Evolutionary conservation across 805 yeast genomes (phyloP).

Genomic region (Barnettozyma pratensis): DNA sequence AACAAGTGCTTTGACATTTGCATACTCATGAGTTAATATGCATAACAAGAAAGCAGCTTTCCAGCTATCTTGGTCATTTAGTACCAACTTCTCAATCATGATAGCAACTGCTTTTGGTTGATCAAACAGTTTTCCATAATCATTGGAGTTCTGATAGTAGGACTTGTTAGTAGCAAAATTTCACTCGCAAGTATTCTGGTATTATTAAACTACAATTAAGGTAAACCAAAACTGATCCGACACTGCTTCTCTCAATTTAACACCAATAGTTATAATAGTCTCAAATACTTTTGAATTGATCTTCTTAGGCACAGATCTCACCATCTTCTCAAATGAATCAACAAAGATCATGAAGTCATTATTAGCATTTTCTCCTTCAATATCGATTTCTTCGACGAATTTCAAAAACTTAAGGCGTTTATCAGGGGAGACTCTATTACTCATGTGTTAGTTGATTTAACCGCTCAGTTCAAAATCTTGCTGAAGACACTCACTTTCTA

Average conservation of each 20-base stretch:
- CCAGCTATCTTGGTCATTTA: constrained; percentile 18
- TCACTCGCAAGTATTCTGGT: not conserved
- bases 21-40: constrained; percentile 21
- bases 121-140: constrained; percentile 19
- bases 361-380: no score
- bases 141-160: constrained; percentile 4
- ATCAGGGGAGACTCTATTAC: not conserved
- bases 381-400: constrained; percentile 5
- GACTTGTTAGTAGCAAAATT: not conserved
- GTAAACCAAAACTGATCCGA: constrained; percentile 23
- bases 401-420: not conserved
- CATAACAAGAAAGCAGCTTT: constrained; percentile 24
- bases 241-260: constrained; percentile 10
- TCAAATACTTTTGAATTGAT: constrained; percentile 17
- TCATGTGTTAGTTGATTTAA: not conserved
- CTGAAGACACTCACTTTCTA: not conserved
- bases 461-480: not conserved
- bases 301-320: constrained; percentile 8
- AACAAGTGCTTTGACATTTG: constrained; percentile 1
- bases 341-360: constrained; percentile 3
- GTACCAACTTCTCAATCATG: constrained; percentile 10
- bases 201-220: constrained; percentile 11
- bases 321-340: constrained; percentile 9
- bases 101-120: constrained; percentile 8
- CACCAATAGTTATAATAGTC: constrained; percentile 20